Base-by-base conservation (phyloP, 768 basidiomycete genomes). In the Chiua virens region DNA sequence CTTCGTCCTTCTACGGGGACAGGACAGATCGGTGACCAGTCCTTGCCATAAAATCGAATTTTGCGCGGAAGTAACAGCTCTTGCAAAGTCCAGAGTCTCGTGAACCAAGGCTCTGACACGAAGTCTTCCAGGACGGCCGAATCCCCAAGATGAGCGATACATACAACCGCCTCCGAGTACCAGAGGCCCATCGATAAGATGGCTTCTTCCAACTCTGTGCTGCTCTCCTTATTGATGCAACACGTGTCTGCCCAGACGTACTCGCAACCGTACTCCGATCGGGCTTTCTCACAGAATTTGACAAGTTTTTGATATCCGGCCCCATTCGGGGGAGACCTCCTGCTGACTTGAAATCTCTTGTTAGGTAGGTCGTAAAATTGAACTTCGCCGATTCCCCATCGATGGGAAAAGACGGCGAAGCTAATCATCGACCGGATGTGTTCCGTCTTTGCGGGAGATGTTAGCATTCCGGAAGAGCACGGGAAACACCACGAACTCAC, bases 191-290 rank as follows among this genome's bases (percentile, higher is more conserved):
- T 60, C 10, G 63, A 68, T 15, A 60, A 36, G 52, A 63, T 55
- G 30, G 60, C 63, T 18, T 66, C 63, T 39, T 65, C 65, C 23
- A 70, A 50, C 10, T 69, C 69, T 2, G 63, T 17, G 32, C 58
- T 52, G 15, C 38, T 63, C 42, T 65, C 64, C 50, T 57, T 64
- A 50, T 65, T 63, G 42, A 65, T 64, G 42, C 63, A 64, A 43
- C 63, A 64, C 8, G 55, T 64, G 28, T 64, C 63, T 46, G 63
- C 36, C 64, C 63, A 71, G 45, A 54, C 67, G 36, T 65, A 58
- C 53, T 64, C 52, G 39, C 63, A 57, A 13, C 58, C 57, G 13
- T 62, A 66, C 20, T 65, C 63, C 14, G 25, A 14, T 20, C 58
- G 18, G 22, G 65, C 65, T 34, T 60, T 67, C 14, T 67, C 59